phyloP scores from a whole-genome alignment of 148 eudicot species.

The Chenopodium berlandieri region DNA sequence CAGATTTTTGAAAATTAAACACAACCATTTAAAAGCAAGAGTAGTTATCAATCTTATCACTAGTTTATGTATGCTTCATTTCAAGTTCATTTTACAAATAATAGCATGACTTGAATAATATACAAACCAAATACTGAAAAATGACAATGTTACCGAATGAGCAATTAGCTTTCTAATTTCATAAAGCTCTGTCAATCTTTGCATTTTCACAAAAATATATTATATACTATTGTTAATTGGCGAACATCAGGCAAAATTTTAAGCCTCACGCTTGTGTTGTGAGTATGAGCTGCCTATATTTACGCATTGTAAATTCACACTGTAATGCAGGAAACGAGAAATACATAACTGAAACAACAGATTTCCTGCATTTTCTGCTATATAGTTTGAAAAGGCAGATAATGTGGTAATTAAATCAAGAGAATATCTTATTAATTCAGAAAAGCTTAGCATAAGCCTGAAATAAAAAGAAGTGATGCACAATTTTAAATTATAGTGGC shows the following conservation, averaged over 20 bases:
- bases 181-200: not conserved
- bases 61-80: too few relatives aligned
- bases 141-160: too few relatives aligned
- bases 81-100: too few relatives aligned
- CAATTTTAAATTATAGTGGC: not conserved
- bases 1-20: too few relatives aligned
- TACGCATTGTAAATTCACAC: not conserved
- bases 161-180: not conserved
- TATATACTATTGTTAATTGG: not conserved
- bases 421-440: not conserved
- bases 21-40: too few relatives aligned
- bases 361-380: too few relatives aligned
- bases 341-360: too few relatives aligned
- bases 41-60: too few relatives aligned
- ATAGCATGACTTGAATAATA: too few relatives aligned
- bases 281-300: not conserved
- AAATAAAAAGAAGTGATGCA: not conserved
- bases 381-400: not conserved
- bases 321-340: too few relatives aligned
- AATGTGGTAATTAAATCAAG: not conserved
- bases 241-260: not conserved
- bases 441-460: not conserved
- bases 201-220: not conserved
- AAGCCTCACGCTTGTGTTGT: not conserved
- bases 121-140: too few relatives aligned